Evolutionary conservation across 768 basidiomycete genomes (phyloP).

Genomic region (Trametes meyenii): DNA sequence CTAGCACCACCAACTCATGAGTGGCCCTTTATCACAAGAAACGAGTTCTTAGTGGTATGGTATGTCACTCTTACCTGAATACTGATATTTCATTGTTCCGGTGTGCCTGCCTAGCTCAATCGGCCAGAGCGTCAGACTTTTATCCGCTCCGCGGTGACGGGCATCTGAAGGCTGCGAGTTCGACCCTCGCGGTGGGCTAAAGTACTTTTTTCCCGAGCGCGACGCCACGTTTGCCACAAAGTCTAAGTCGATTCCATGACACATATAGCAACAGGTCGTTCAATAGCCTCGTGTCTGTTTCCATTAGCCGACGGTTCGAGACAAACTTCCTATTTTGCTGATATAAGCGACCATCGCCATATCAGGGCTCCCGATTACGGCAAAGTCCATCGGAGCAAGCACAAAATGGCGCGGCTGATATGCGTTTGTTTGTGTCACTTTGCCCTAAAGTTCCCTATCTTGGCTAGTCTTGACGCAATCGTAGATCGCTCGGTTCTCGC

Average conservation of each 20-base stretch:
- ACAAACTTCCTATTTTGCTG: background rate
- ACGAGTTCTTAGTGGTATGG: too few species aligned
- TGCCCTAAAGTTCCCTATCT: background rate
- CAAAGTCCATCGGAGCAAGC: background rate
- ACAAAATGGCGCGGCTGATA: background rate
- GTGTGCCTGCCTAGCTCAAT: conserved; percentile 65
- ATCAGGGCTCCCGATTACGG: background rate
- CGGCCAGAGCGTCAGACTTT: conserved; percentile 71
- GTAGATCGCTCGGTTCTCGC: too few species aligned
- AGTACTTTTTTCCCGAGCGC: background rate
- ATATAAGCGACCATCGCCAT: background rate
- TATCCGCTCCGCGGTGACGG: conserved; percentile 32
- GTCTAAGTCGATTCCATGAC: background rate
- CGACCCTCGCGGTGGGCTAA: conserved; percentile 66
- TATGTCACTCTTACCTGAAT: background rate
- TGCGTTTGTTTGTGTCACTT: conserved; percentile 14
- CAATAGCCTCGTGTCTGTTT: background rate
- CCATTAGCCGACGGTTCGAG: too few species aligned
- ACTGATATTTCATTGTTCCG: background rate
- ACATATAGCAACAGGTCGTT: background rate
- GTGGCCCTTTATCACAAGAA: too few species aligned
- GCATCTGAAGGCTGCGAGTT: conserved; percentile 66
- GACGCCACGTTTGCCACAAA: background rate
- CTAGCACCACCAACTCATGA: too few species aligned
- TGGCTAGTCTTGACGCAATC: background rate